Evolutionary conservation across 441 rosid genomes (phyloP).

Genomic region (Rhodomyrtus psidioides): DNA sequence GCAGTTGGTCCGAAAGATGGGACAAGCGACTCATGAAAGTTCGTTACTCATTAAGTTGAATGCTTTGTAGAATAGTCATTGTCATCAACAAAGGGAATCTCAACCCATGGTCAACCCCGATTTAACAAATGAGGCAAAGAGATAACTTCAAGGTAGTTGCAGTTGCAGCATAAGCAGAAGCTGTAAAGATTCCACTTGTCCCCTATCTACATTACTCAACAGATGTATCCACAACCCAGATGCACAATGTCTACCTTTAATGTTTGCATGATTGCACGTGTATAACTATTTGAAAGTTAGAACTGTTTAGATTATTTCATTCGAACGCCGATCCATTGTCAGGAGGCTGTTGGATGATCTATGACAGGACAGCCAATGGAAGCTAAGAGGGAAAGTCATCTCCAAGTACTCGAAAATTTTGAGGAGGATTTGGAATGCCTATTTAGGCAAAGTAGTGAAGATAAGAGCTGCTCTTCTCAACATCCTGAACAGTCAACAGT

Average conservation of each 20-base stretch:
- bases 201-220: neutral
- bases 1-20: neutral
- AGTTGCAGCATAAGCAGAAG: neutral
- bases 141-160: neutral
- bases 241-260: neutral
- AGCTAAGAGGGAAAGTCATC: neutral
- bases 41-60: neutral
- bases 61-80: neutral
- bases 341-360: neutral
- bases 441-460: neutral
- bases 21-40: neutral
- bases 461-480: constrained; percentile 1
- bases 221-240: neutral
- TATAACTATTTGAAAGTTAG: neutral
- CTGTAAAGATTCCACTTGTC: neutral
- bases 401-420: neutral
- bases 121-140: neutral
- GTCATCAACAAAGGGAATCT: neutral
- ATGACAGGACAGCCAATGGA: neutral
- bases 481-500: neutral
- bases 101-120: neutral
- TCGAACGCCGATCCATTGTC: neutral
- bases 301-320: neutral
- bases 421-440: neutral
- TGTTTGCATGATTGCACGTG: neutral